phyloP scores from a whole-genome alignment of 2,329 filamentous ascomycete genomes.

The Anisogramma anomala region DNA sequence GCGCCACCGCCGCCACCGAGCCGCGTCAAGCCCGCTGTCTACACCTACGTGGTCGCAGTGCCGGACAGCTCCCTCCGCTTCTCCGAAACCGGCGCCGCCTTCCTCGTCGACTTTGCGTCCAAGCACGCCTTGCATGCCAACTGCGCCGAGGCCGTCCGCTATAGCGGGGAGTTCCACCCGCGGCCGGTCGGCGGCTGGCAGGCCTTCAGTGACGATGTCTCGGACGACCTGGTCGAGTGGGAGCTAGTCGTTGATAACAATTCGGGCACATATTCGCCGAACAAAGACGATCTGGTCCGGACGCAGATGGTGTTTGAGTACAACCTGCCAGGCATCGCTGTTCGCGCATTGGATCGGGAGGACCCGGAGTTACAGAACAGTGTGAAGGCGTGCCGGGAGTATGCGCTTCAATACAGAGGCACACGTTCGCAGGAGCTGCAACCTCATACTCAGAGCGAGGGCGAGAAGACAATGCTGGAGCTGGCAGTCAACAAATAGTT shows the following conservation, averaged over 20 bases:
- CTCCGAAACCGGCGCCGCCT: background rate
- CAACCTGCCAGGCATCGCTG: background rate
- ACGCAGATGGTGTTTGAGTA: background rate
- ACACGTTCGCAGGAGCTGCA: background rate
- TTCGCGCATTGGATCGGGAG: background rate
- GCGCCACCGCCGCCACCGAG: too few relatives aligned
- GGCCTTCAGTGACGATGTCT: background rate
- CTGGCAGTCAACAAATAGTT: too few relatives aligned
- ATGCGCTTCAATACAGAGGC: background rate
- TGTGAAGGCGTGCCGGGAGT: background rate
- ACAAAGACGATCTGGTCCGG: background rate
- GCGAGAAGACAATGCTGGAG: background rate
- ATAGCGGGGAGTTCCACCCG: background rate
- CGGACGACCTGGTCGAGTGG: background rate
- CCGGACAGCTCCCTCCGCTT: background rate
- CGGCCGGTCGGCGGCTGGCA: background rate
- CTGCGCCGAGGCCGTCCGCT: background rate
- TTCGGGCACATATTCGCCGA: background rate
- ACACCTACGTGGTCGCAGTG: background rate
- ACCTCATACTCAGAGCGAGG: background rate
- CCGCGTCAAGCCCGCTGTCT: background rate
- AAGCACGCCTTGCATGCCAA: background rate
- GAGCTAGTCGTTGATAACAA: background rate
- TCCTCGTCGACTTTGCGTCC: background rate
- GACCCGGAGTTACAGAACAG: background rate